Conservation (phyloP, 2,329 filamentous ascomycete species). For the Calonectria pteridis region DNA sequence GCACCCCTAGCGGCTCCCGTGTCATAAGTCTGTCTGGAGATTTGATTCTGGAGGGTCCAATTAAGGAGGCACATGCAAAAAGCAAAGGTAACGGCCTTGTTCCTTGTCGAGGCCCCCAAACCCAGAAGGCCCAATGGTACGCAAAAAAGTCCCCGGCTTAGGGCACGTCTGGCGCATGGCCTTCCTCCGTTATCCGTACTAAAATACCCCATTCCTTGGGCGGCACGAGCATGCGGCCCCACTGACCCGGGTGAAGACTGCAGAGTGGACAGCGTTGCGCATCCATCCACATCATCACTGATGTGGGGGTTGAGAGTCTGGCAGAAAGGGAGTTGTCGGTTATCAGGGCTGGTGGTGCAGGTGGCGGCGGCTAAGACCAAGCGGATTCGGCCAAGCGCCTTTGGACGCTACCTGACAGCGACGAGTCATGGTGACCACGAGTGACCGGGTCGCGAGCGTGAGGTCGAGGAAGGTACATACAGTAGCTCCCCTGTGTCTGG, state of each 20-base stretch:
- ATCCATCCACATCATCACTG: conserved; percentile 14
- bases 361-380: conserved; percentile 23
- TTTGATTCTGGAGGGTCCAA: conserved; percentile 36
- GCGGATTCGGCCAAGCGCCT: conserved; percentile 11
- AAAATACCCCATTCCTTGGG: conserved; percentile 33
- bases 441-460: neutral
- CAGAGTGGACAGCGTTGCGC: conserved; percentile 16
- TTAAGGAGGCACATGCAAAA: conserved; percentile 36
- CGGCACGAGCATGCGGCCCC: conserved; percentile 33
- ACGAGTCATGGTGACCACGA: conserved; percentile 27
- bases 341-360: conserved; percentile 8
- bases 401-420: neutral
- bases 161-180: conserved; percentile 27
- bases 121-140: conserved; percentile 26
- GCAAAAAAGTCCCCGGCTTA: conserved; percentile 29
- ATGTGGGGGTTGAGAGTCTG: conserved; percentile 30
- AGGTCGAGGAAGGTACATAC: conserved; percentile 6
- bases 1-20: neutral
- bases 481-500: conserved; percentile 31
- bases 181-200: conserved; percentile 29
- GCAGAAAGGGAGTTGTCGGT: conserved; percentile 14
- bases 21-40: conserved; percentile 27
- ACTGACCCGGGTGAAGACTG: conserved; percentile 20
- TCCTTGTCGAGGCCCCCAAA: conserved; percentile 29
- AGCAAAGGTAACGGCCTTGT: conserved; percentile 34